Conservation (phyloP, 2,329 filamentous ascomycete genomes). For the Alternaria sp. region DNA sequence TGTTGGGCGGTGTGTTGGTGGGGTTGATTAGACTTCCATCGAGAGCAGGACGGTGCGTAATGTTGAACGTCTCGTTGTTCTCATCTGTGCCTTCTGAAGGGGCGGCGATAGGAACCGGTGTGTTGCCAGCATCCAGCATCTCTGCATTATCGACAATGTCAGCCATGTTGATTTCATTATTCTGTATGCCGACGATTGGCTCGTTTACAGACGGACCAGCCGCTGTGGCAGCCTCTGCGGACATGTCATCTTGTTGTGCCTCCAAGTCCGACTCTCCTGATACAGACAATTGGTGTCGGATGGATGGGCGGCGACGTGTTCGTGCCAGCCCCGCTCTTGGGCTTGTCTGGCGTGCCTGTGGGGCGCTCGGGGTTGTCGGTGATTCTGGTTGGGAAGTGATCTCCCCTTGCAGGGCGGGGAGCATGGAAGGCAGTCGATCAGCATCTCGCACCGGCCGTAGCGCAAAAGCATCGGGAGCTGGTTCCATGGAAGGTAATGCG, state of each 20-base stretch:
- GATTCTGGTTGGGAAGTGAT: conserved; percentile 87
- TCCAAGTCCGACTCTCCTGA: conserved; percentile 86
- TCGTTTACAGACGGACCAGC: conserved; percentile 73
- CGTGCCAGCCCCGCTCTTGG: conserved; percentile 58
- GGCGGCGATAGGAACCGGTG: conserved; percentile 77
- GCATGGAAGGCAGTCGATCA: conserved; percentile 86
- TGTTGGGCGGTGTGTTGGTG: conserved; percentile 67
- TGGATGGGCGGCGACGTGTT: conserved; percentile 78
- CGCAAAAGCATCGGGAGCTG: conserved; percentile 71
- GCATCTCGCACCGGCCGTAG: conserved; percentile 84
- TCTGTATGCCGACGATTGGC: conserved; percentile 80
- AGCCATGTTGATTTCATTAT: conserved; percentile 82
- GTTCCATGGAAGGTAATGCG: conserved; percentile 72
- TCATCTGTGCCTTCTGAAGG: conserved; percentile 86
- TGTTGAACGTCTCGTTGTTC: conserved; percentile 82
- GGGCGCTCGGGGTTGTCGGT: conserved; percentile 55
- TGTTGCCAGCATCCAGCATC: conserved; percentile 75
- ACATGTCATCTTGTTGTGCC: conserved; percentile 81
- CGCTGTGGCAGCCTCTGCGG: conserved; percentile 79
- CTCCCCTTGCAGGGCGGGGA: conserved; percentile 72
- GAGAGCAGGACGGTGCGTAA: conserved; percentile 83
- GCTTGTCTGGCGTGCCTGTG: conserved; percentile 45
- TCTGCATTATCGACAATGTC: conserved; percentile 85
- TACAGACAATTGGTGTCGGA: conserved; percentile 85
- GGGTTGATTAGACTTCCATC: conserved; percentile 85